Evolutionary conservation across 1,284 basidiomycete genomes (phyloP), one percentile per base, ranked within the genome.

Genomic region (Psilocybe mexicana): DNA sequence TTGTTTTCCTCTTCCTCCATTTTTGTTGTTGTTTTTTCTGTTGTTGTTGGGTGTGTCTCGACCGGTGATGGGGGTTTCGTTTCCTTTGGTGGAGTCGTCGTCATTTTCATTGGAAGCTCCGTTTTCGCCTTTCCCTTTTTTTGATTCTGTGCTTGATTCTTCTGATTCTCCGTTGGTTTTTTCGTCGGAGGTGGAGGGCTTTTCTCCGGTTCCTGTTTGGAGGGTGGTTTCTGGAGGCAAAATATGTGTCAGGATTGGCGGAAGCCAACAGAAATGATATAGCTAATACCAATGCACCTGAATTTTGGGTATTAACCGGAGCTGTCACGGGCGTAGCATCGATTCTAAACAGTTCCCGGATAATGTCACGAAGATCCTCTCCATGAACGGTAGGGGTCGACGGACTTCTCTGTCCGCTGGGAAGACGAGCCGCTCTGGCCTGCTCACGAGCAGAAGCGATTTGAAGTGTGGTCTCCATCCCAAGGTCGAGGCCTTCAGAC

Each of bases 361-460:
- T 71, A 36, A 80, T 67, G 3, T 62, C 61, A 8, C 61, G 57
- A 28, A 82, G 68, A 24, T 80, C 74, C 0, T 70, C 67, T 0
- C 72, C 71, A 0, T 67, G 67, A 0, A 78, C 59, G 3, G 69
- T 69, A 0, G 76, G 72, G 0, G 70, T 68, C 0, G 72, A 69
- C 0, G 82, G 81, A 42, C 75, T 78, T 25, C 76, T 75, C 25
- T 65, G 65, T 2, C 81, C 83, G 7, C 69, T 70, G 0, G 76
- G 64, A 0, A 74, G 67, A 14, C 70, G 72, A 18, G 61, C 58
- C 2, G 76, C 71, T 1, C 86, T 76, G 0, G 81, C 78, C 35
- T 72, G 72, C 63, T 90, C 88, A 0, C 88, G 76, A 0, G 83
- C 84, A 0, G 72, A 70, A 0, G 84, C 84, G n/a, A 90, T 74